Percentiles rank a stretch among this genome's conserved stretches.
phyloP scores from a whole-genome alignment of 1,284 basidiomycete species.

The Puccinia triticina region DNA sequence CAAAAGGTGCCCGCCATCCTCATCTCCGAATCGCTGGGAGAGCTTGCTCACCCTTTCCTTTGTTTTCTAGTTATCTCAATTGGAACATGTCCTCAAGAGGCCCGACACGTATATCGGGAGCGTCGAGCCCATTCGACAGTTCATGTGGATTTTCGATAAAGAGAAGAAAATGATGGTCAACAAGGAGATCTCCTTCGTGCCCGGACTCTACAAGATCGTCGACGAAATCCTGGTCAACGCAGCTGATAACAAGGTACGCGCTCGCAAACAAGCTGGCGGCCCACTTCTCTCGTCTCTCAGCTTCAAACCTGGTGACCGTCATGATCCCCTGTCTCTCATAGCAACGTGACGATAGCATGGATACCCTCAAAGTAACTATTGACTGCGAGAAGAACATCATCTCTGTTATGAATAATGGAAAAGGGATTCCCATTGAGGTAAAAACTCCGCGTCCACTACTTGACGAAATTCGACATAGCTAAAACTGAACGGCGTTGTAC shows the following conservation, averaged over 20 bases:
- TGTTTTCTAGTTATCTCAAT: conserved; percentile 92
- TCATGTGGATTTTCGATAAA: conserved; percentile 85
- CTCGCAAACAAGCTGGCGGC: neutral
- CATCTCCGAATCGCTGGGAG: neutral
- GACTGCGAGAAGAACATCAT: conserved; percentile 82
- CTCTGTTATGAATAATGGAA: conserved; percentile 93
- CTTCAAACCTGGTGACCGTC: neutral
- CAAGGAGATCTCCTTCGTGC: conserved; percentile 82
- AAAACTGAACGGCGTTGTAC: no score
- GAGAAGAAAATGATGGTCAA: conserved; percentile 54
- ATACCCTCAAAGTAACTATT: conserved; percentile 82
- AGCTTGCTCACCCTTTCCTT: neutral
- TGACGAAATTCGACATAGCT: neutral
- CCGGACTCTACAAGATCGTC: conserved; percentile 99
- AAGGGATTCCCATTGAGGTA: conserved; percentile 83
- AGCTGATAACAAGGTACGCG: conserved; percentile 89
- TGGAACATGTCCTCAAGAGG: conserved; percentile 93
- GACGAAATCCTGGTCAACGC: conserved; percentile 99
- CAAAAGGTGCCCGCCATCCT: conserved; percentile 53
- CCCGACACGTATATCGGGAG: conserved; percentile 99
- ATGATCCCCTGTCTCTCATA: conserved; percentile 58
- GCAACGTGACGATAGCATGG: conserved; percentile 73
- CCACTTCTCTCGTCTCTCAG: neutral
- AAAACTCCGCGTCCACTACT: neutral
- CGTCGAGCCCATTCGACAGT: conserved; percentile 78